Evolutionary conservation across 1,284 basidiomycete genomes (phyloP), one percentile per base, ranked within the genome.

Genomic region (Ceratobasidium theobromae): DNA sequence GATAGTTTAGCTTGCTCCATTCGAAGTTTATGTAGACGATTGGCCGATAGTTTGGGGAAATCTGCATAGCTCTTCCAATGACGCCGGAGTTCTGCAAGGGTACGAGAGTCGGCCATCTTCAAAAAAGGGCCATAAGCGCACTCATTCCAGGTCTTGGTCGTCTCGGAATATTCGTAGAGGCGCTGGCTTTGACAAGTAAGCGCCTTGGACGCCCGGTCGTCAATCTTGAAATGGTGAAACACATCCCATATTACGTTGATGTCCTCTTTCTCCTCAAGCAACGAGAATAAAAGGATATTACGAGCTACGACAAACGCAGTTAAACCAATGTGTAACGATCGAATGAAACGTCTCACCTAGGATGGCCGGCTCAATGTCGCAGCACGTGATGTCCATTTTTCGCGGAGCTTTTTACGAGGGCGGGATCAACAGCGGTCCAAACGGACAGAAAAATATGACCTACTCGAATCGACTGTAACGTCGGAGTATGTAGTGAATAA

Each of bases 341-440:
- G 25, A 2, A 23, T 30, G 23, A 3, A 9, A 28, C 18, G 12
- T 67, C 72, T 45, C 67, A 84, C 86, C 84, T n/a, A 87, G 72
- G 0, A 86, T 74, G 0, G 79, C 85, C 1, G 83, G 79, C 38
- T 87, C 84, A 14, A 77, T 69, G 72, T 87, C 85, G 65, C 81
- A 84, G 65, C 85, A 87, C 0, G 85, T 86, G 65, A 86, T 77
- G 68, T 86, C 85, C 14, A 85, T 69, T 12, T 68, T 73, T 18
- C 73, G n/a, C 82, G 78, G 4, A 71, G 58, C 21, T 68, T 78
- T 80, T 65, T 12, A 25, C 35, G n/a, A 49, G 27, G 18, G n/a
- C 9, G 12, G 25, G 21, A 38, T 38, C 8, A 38, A 8, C 16
- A 38, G 16, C 16, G 16, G 9, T 8, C 8, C 8, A 8, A 8